These are phyloP conservation scores for Monilinia vaccinii-corymbosi DNA, from an alignment of 2,329 filamentous ascomycete species.

Conservation along the genomic window DNA sequence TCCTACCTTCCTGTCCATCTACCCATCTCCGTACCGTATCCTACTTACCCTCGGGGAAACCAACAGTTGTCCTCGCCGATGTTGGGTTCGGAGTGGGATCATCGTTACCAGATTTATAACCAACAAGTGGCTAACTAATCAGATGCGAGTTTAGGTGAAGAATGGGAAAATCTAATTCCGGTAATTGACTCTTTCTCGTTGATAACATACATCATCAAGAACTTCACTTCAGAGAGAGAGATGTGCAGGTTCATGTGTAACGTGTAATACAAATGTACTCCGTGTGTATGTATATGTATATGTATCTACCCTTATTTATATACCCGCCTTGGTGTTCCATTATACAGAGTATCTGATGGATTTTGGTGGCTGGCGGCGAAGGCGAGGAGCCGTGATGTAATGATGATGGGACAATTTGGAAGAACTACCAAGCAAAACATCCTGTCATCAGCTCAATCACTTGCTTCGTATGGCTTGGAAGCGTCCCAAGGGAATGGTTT, in stretches of 20 bases:
- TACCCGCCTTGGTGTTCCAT: background rate
- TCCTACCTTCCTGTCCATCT: no score
- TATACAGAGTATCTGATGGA: constrained; percentile 1
- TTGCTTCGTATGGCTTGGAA: background rate
- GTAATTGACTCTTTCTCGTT: background rate
- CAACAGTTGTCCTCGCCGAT: constrained; percentile 5
- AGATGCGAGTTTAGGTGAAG: background rate
- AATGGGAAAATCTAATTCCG: background rate
- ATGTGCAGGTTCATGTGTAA: background rate
- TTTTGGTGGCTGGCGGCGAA: background rate
- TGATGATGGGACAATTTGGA: background rate
- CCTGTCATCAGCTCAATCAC: background rate
- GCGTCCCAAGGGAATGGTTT: constrained; percentile 6
- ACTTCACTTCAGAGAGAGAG: no score
- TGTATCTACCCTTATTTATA: background rate
- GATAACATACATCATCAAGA: no score
- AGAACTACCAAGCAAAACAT: background rate
- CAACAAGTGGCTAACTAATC: background rate
- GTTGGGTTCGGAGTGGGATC: no score
- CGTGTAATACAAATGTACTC: background rate
- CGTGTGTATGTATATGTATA: background rate
- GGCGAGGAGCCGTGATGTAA: background rate
- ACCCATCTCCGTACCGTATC: background rate
- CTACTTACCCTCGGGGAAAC: background rate
- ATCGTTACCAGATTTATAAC: background rate